phyloP scores from a whole-genome alignment of 2,329 filamentous ascomycete species.

The Sphaerulina populicola region DNA sequence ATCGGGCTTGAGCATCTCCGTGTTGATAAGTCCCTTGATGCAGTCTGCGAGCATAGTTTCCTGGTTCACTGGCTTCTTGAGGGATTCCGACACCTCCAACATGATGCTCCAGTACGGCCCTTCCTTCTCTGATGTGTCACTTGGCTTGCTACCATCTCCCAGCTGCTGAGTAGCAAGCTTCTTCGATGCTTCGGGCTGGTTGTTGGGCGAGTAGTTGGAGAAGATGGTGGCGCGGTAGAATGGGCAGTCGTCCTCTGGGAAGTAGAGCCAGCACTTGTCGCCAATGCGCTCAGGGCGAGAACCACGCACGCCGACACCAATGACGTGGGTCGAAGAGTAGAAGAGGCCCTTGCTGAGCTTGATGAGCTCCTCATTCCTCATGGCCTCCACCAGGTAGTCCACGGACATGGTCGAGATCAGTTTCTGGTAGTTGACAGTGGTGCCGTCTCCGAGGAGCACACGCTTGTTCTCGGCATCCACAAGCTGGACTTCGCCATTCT shows the following conservation, averaged over 20 bases:
- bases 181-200: constrained; percentile 74
- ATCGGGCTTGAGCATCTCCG: constrained; percentile 80
- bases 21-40: constrained; percentile 96
- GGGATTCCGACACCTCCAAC: constrained; percentile 94
- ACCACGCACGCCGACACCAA: constrained; percentile 90
- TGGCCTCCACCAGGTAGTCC: constrained; percentile 75
- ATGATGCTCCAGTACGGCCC: constrained; percentile 99
- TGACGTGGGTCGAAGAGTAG: constrained; percentile 95
- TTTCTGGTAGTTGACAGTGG: constrained; percentile 81
- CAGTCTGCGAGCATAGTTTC: constrained; percentile 78
- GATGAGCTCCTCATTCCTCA: constrained; percentile 79
- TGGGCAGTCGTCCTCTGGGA: constrained; percentile 96
- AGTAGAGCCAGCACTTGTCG: constrained; percentile 99
- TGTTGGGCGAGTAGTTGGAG: constrained; percentile 99
- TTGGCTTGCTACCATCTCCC: constrained; percentile 74
- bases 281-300: constrained; percentile 88
- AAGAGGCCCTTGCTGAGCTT: constrained; percentile 80
- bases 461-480: constrained; percentile 79
- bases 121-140: constrained; percentile 62
- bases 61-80: constrained; percentile 86
- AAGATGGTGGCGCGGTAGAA: constrained; percentile 99
- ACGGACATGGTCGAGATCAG: constrained; percentile 95
- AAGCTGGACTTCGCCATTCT: constrained; percentile 73
- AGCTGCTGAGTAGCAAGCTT: constrained; percentile 83
- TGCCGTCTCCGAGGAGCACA: constrained; percentile 75